Evolutionary conservation across 2,329 filamentous ascomycete species (phyloP).

Genomic region (Exophiala sideris): DNA sequence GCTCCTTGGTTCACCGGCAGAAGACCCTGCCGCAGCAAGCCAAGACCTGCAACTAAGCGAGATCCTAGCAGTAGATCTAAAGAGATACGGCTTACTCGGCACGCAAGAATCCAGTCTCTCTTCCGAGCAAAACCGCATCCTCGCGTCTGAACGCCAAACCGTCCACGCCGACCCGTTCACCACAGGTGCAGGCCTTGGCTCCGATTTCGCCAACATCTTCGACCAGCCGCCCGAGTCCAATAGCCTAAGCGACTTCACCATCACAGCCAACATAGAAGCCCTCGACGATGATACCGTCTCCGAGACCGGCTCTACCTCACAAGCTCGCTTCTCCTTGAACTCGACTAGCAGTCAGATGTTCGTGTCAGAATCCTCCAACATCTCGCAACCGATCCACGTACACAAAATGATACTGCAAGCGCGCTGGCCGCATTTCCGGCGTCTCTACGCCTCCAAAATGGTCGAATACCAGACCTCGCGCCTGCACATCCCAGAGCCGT

Average conservation of each 20-base stretch:
- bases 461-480: constrained; percentile 93
- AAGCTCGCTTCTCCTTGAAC: constrained; percentile 26
- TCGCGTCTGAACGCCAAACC: constrained; percentile 53
- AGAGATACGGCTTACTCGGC: constrained; percentile 84
- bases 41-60: constrained; percentile 93
- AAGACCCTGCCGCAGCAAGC: constrained; percentile 65
- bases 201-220: constrained; percentile 82
- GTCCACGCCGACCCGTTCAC: constrained; percentile 44
- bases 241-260: constrained; percentile 83
- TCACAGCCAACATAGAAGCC: constrained; percentile 81
- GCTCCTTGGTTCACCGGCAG: constrained; percentile 87
- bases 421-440: constrained; percentile 93
- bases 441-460: constrained; percentile 92
- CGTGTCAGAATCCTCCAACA: constrained; percentile 38
- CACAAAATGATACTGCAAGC: constrained; percentile 92
- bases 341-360: constrained; percentile 21
- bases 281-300: constrained; percentile 48
- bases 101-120: constrained; percentile 63
- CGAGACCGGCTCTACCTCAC: constrained; percentile 17
- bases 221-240: constrained; percentile 73
- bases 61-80: constrained; percentile 88
- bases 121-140: constrained; percentile 45
- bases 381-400: constrained; percentile 84
- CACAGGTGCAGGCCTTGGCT: constrained; percentile 59
- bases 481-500: constrained; percentile 97